Evolutionary conservation across 805 yeast species (phyloP).

Genomic region (Middelhovenomyces tepae): DNA sequence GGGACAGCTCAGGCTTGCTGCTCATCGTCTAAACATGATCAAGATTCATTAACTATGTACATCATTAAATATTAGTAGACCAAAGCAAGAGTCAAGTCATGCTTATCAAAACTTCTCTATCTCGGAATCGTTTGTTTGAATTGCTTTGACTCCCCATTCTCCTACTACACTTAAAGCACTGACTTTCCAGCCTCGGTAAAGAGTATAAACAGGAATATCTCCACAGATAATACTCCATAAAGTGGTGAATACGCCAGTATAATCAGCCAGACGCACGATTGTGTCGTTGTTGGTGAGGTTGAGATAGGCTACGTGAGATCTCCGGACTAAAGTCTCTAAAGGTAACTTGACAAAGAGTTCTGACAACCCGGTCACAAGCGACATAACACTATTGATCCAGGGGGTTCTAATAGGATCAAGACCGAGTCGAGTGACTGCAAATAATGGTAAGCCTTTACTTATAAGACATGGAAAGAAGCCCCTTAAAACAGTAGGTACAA

Average conservation of each 20-base stretch:
- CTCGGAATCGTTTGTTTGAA: too few species aligned
- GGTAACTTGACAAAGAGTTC: constrained; percentile 77
- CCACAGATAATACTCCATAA: constrained; percentile 40
- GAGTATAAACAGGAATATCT: constrained; percentile 34
- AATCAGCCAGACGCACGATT: constrained; percentile 51
- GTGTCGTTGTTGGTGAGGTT: constrained; percentile 24
- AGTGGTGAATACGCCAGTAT: constrained; percentile 47
- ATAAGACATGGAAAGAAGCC: constrained; percentile 53
- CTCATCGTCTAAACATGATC: too few species aligned
- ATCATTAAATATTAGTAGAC: too few species aligned
- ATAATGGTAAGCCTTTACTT: constrained; percentile 56
- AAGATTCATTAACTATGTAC: too few species aligned
- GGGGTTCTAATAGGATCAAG: constrained; percentile 63
- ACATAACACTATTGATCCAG: constrained; percentile 45
- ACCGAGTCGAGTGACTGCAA: constrained; percentile 50
- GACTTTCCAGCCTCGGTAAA: constrained; percentile 89
- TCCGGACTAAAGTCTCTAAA: constrained; percentile 72
- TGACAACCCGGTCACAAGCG: constrained; percentile 50
- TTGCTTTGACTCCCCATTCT: constrained; percentile 56
- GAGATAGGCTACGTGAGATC: constrained; percentile 71
- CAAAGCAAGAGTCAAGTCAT: too few species aligned
- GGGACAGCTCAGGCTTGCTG: too few species aligned
- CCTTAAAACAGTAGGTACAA: constrained; percentile 61
- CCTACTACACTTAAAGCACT: constrained; percentile 74
- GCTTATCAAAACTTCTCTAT: too few species aligned